These are phyloP conservation scores for Selenicereus undatus DNA, from an alignment of 148 eudicot genomes.

Conservation along the genomic window DNA sequence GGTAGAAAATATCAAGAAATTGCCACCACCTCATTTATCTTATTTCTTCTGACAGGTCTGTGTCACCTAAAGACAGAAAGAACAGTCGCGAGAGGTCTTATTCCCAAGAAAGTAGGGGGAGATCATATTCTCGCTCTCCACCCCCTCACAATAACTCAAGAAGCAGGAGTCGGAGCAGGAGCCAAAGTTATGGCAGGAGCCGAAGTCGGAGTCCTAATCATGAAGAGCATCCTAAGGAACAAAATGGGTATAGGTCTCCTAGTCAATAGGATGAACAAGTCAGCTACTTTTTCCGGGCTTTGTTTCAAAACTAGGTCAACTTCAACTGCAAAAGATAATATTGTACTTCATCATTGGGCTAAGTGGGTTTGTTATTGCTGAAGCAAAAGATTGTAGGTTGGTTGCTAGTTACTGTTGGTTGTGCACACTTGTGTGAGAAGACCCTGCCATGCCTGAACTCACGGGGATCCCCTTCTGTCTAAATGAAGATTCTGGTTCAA, in stretches of 20 bases:
- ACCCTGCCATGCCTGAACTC: neutral
- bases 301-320: neutral
- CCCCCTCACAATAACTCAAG: constrained; percentile 22
- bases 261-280: constrained; percentile 25
- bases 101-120: constrained; percentile 33
- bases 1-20: too few species aligned
- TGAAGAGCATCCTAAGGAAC: constrained; percentile 29
- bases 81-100: constrained; percentile 59
- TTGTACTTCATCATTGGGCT: neutral
- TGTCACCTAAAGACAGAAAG: constrained; percentile 62
- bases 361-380: neutral
- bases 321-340: neutral
- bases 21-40: neutral
- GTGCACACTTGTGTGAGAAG: neutral
- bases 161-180: constrained; percentile 14
- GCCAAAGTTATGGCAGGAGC: constrained; percentile 22
- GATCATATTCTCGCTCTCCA: constrained; percentile 41
- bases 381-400: neutral
- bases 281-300: neutral
- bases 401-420: neutral
- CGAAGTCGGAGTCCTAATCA: constrained; percentile 45
- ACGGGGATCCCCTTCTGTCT: neutral
- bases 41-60: constrained; percentile 51
- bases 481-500: neutral
- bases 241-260: constrained; percentile 45